Evolutionary conservation across 75 land plant genomes (phyloP), one percentile per base, ranked within the genome.

Genomic region (Selaginella tamariscina): DNA sequence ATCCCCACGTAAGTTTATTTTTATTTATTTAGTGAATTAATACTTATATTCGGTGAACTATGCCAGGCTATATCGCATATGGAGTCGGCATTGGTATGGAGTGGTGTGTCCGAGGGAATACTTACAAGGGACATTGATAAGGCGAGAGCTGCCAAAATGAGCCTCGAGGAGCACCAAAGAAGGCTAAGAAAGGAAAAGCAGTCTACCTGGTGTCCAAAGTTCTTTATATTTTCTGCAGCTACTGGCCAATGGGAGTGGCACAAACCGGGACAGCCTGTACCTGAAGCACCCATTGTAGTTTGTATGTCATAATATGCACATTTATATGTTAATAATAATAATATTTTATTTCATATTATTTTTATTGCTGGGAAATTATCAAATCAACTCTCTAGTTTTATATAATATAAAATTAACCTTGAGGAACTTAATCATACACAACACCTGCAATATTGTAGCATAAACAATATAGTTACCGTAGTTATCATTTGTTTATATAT

Each of bases 11-110:
- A 77, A 74, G 21, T 33, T 21, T 0, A 1, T 67, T 21, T 31
- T n/a, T n/a, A n/a, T n/a, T n/a, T n/a, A n/a, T n/a, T n/a, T n/a
- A n/a, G n/a, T n/a, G n/a, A n/a, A n/a, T n/a, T n/a, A n/a, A n/a
- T n/a, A n/a, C n/a, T n/a, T n/a, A n/a, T n/a, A n/a, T n/a, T n/a
- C n/a, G n/a, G n/a, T n/a, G n/a, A n/a, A n/a, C n/a, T n/a, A n/a
- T n/a, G n/a, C 24, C 73, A 88, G 93, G 85, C 70, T 1, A 30
- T 91, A 31, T 59, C 64, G 26, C 66, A 76, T 24, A 80, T 70
- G 21, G 97, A 91, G 67, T 91, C 97, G 28, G 77, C 74, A 11
- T 27, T 74, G 24, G 85, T 88, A 9, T 91, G 97, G 97, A 20
- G 78, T 8, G 78, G 79, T 30, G 83, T 88, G 63, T 83, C 82